Base-by-base conservation (phyloP, 495 filamentous ascomycete species). In the Penicillium parvum region DNA sequence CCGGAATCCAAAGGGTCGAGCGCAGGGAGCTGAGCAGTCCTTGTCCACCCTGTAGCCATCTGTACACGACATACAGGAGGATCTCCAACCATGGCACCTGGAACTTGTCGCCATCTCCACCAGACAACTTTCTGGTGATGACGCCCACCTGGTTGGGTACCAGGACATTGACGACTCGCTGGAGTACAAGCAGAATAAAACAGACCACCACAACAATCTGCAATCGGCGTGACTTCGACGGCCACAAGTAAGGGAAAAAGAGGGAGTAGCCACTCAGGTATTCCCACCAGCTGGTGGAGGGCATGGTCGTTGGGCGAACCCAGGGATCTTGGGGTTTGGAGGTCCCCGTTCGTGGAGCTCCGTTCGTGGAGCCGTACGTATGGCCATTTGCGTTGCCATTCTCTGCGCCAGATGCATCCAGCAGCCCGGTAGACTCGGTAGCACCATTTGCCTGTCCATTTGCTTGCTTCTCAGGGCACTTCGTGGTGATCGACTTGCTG, bases 181-280 rank as follows among this genome's bases (percentile, higher is more conserved):
- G 86, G 8, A 78, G 42, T 29, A 90, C 57, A 23, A 92, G 75
- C 27, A 95, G 69, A 10, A 76, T 37, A 53, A 95, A 85, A 62
- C 89, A 95, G 33, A 88, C 37, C 5, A 90, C 45, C 17, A 94
- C 84, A 28, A 84, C 65, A 22, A 84, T 48, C 66, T 95, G 84
- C 25, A 95, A 73, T 52, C 69, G 70, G 20, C 68, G 60, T 12
- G 85, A 77, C 49, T 88, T 87, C 37, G 76, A 79, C 9, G 87
- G 89, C 89, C 89, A 95, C 30, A 95, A 76, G 55, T 95, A 95
- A 0, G 88, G 90, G 66, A 95, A 89, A 63, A 95, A 92, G 21
- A 95, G 72, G n/a, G 80, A 81, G 64, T 95, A 95, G 18, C 88
- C 85, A 47, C 81, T 79, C 39, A 91, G 67, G 58, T 98, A 98